A percentile compares a stretch with the other conserved stretches of the same genome.
Conservation (phyloP, 768 basidiomycete genomes). For the Porphyrellus cyaneotinctus region DNA sequence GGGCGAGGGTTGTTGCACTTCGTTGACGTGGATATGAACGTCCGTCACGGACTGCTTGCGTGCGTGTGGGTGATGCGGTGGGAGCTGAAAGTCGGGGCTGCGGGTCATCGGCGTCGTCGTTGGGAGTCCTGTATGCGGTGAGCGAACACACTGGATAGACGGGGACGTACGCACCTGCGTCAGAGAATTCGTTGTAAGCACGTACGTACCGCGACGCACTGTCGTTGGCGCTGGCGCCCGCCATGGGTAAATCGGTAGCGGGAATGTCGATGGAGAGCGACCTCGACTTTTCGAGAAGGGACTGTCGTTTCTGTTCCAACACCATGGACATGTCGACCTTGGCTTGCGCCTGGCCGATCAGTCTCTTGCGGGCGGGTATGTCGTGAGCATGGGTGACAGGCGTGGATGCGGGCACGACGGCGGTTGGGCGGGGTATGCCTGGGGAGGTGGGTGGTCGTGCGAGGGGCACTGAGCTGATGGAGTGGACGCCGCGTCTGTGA, state of each 20-base stretch:
- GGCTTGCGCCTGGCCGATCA: constrained; percentile 46
- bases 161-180: constrained; percentile 12
- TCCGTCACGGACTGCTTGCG: constrained; percentile 69
- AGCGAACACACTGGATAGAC: background rate
- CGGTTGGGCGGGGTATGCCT: constrained; percentile 47
- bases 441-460: constrained; percentile 82
- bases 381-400: constrained; percentile 27
- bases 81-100: constrained; percentile 47
- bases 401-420: constrained; percentile 25
- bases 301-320: constrained; percentile 52
- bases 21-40: constrained; percentile 37
- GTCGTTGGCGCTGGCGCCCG: background rate
- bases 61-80: constrained; percentile 69
- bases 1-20: constrained; percentile 22
- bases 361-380: constrained; percentile 42
- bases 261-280: constrained; percentile 66
- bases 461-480: constrained; percentile 77
- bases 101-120: constrained; percentile 38
- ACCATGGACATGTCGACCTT: constrained; percentile 44
- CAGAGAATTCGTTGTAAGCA: constrained; percentile 30
- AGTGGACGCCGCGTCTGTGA: constrained; percentile 73
- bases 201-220: constrained; percentile 26
- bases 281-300: constrained; percentile 45
- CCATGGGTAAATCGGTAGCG: constrained; percentile 40
- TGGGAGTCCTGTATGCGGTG: constrained; percentile 5